phyloP scores from a whole-genome alignment of 2,329 filamentous ascomycete species.

The Incumbomyces lentus region DNA sequence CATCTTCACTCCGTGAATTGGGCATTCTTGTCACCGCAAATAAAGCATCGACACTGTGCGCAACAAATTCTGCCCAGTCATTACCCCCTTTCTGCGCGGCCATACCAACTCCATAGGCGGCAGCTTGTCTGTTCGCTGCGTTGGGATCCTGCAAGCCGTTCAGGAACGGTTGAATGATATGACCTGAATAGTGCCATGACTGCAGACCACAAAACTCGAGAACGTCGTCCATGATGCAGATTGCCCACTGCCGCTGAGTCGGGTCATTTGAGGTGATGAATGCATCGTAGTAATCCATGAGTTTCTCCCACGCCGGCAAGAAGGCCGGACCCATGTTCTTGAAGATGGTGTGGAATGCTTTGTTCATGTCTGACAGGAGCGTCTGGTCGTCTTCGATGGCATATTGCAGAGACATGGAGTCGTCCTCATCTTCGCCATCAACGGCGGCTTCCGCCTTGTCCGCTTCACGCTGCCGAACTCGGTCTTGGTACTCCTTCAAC shows the following conservation, averaged over 20 bases:
- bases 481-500: conserved; percentile 83
- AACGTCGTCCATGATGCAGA: conserved; percentile 97
- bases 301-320: conserved; percentile 74
- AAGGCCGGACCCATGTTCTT: conserved; percentile 86
- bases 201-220: conserved; percentile 90
- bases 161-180: conserved; percentile 78
- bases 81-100: conserved; percentile 85
- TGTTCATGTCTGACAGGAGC: conserved; percentile 97
- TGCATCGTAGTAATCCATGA: conserved; percentile 73
- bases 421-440: conserved; percentile 80
- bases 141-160: conserved; percentile 77
- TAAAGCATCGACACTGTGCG: conserved; percentile 65
- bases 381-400: conserved; percentile 97
- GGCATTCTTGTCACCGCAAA: conserved; percentile 76
- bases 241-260: conserved; percentile 94
- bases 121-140: conserved; percentile 87
- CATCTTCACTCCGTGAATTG: conserved; percentile 78
- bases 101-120: conserved; percentile 90
- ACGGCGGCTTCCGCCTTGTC: conserved; percentile 77
- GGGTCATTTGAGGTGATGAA: conserved; percentile 74
- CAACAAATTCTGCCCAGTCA: conserved; percentile 79
- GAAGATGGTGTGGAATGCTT: conserved; percentile 97
- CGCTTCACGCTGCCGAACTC: conserved; percentile 72
- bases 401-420: conserved; percentile 74
- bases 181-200: conserved; percentile 73